These are phyloP conservation scores for Phaseolus coccineus DNA, from an alignment of 331 rosid species.

Conservation along the genomic window DNA sequence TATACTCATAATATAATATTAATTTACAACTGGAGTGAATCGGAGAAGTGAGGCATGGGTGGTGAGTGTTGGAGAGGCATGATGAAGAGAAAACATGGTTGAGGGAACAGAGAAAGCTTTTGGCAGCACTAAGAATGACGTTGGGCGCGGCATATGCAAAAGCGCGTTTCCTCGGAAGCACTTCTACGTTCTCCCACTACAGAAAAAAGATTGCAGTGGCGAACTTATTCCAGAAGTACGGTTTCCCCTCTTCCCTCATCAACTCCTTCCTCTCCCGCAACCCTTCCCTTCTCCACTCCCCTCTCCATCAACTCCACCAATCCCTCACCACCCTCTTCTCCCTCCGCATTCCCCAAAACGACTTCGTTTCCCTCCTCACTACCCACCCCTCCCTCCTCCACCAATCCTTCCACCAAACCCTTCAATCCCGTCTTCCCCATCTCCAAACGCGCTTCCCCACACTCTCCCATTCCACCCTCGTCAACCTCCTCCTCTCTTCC, in stretches of 20 bases:
- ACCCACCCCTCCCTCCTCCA: conserved; percentile 74
- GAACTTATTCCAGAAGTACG: conserved; percentile 63
- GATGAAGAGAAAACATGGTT: not conserved
- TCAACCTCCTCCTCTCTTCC: conserved; percentile 59
- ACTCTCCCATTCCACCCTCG: conserved; percentile 54
- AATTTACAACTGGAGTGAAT: no score
- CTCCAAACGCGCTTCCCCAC: conserved; percentile 34
- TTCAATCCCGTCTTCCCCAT: conserved; percentile 54
- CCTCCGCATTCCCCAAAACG: conserved; percentile 63
- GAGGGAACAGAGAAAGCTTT: not conserved
- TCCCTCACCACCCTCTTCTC: conserved; percentile 62
- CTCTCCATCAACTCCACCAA: conserved; percentile 46
- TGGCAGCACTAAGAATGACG: not conserved
- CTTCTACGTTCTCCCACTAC: conserved; percentile 30
- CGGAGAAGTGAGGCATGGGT: no score
- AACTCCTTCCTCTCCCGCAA: conserved; percentile 54
- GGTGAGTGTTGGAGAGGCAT: no score
- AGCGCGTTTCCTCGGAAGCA: not conserved
- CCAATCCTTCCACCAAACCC: conserved; percentile 53
- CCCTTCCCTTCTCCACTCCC: conserved; percentile 52
- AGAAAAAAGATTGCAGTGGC: conserved; percentile 63
- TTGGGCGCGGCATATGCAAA: not conserved
- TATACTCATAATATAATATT: no score
- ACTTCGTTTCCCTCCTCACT: conserved; percentile 55
- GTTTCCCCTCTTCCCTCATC: conserved; percentile 67